Conservation (phyloP, 345 rosid species). For the Gossypium sturtianum region DNA sequence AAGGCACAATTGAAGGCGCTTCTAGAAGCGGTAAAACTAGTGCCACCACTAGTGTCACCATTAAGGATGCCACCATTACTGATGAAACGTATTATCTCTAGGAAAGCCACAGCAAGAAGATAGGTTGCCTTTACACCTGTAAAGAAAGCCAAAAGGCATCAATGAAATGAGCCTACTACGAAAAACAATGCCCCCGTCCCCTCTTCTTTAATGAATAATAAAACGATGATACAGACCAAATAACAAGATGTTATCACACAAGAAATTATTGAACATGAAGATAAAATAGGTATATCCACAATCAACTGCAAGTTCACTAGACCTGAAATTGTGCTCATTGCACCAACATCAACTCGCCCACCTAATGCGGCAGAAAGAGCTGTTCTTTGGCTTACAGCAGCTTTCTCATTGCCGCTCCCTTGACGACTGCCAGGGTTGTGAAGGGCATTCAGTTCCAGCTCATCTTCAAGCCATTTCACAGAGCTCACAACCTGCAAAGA, state of each 20-base stretch:
- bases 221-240: not conserved
- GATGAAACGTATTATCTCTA: conserved; percentile 92
- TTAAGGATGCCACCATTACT: conserved; percentile 98
- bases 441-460: conserved; percentile 93
- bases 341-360: conserved; percentile 78
- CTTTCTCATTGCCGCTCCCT: conserved; percentile 94
- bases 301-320: conserved; percentile 10
- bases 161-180: not conserved
- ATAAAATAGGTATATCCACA: conserved; percentile 4
- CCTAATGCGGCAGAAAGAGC: conserved; percentile 97
- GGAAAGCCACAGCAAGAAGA: conserved; percentile 97
- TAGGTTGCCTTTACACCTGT: conserved; percentile 97
- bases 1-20: conserved; percentile 98
- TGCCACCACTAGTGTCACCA: conserved; percentile 61
- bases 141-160: conserved; percentile 16
- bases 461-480: conserved; percentile 99
- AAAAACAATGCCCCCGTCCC: not conserved
- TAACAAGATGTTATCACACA: not conserved
- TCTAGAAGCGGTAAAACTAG: conserved; percentile 59
- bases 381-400: conserved; percentile 72
- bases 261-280: not conserved
- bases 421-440: conserved; percentile 91
- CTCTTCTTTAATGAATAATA: not conserved
- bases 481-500: conserved; percentile 83
- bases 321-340: conserved; percentile 98